Base-by-base conservation (phyloP, 2,329 filamentous ascomycete genomes). In the Teratosphaeria viscida region DNA sequence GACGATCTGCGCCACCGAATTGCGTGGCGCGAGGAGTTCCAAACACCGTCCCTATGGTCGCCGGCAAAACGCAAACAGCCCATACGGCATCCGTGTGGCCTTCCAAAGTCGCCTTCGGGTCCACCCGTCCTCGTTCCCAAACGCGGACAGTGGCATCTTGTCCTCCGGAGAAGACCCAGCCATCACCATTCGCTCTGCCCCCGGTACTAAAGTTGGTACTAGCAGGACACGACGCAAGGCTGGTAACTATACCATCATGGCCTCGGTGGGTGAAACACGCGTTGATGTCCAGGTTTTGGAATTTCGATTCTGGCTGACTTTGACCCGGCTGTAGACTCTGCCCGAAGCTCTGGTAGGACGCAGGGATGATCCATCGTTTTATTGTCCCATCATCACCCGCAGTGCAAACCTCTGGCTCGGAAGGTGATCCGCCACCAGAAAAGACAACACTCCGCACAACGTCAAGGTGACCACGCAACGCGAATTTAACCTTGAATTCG, bases 111-210 rank as follows among this genome's bases (percentile, higher is more conserved):
- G 91, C 91, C 74, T 97, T 97, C 7, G 94, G 91, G 71, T 97
- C 94, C 35, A 99, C 90, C 54, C 92, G 82, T 32, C 92, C 92
- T 56, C 92, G 85, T 74, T 99, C 92, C 94, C 94, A 99, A 0
- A 99, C 91, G 34, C 92, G 85, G 43, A 99, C 86, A 6, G 90
- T 95, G 19, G 89, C 85, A 74, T 99, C 94, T 72, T 96, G 91
- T 3, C 94, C 94, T 62, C 94, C 94, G 5, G 92, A 97, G 74
- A 99, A 99, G 65, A 99, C 92, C 94, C 94, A 99, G 32, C 94
- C 94, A 67, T 97, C 94, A 35, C 92, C 92, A 67, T 88, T 85
- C 7, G 89, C 90, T 63, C 92, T 85, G 6, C 92, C 91, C 39
- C 92, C 90, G 19, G 90, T 95, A 7, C 90, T 88, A 72, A 96